Evolutionary conservation across 2,329 filamentous ascomycete genomes (phyloP), one percentile per base, ranked within the genome.

Genomic region (Neofusicoccum ribis): DNA sequence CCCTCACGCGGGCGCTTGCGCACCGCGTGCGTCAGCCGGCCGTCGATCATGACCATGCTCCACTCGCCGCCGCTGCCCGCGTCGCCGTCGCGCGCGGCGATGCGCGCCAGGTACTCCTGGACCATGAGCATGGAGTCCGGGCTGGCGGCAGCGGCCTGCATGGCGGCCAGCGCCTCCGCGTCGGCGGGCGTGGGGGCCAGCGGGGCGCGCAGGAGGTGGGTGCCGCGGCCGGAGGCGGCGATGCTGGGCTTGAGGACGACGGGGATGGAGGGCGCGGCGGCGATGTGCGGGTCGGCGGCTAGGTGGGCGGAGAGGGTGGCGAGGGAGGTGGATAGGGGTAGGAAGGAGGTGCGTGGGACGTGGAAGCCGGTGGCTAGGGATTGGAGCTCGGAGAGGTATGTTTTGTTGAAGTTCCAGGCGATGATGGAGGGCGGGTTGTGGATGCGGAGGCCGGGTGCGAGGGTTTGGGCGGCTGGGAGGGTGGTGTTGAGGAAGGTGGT

Each of bases 361-460:
- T 12, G 23, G 54, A 65, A 54, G 44, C 44, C 37, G 4, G 34
- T 5, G 23, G 5, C 3, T 0, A 46, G 44, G 20, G 27, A 8
- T 27, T 63, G 60, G n/a, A 61, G 58, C 17, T 62, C 59, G 17
- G 43, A 5, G 14, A 65, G 54, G 56, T 65, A 65, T 17, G 63
- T 65, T 9, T 65, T 65, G 63, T 65, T 65, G 36, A 46, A 27
- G 37, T 65, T 51, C 63, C 63, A 65, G 47, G 47, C 46, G 27
- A 52, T 15, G 20, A 65, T 23, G 39, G 37, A 36, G 23, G 56
- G 37, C 0, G 63, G 63, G 56, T 65, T 65, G 34, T 65, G 56
- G 47, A 65, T 47, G 47, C 39, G 63, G 36, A 65, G 63, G n/a
- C n/a, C 12, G n/a, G 54, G 63, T 39, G 27, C 20, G 54, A 65